phyloP scores from a whole-genome alignment of 1,284 basidiomycete species.

The Heterobasidion parviporum region DNA sequence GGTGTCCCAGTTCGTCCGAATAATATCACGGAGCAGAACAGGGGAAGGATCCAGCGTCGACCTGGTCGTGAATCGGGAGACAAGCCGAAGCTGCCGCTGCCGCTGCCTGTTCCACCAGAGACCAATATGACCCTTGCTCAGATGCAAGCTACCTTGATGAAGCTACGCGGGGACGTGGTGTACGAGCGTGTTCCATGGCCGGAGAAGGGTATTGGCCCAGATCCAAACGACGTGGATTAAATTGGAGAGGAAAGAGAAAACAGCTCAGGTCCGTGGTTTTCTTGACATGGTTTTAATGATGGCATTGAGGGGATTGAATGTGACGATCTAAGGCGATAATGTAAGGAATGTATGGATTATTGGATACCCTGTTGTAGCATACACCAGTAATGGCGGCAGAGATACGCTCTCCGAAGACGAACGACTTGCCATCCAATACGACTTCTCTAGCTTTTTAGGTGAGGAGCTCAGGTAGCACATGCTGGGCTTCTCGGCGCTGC shows the following conservation, averaged over 20 bases:
- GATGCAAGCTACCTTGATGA: background rate
- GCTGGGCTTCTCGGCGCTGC: too few species aligned
- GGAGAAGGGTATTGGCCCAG: background rate
- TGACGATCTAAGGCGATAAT: conserved; percentile 1
- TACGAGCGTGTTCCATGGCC: background rate
- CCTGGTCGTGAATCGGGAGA: background rate
- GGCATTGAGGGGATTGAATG: background rate
- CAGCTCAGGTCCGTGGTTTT: background rate
- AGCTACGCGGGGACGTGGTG: background rate
- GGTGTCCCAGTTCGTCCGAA: background rate
- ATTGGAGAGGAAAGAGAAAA: background rate
- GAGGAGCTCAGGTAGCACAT: too few species aligned
- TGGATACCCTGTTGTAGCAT: conserved; percentile 5
- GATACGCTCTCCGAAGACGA: too few species aligned
- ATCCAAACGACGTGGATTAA: background rate
- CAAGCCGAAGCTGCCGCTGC: background rate
- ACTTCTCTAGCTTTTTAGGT: too few species aligned
- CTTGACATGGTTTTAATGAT: too few species aligned
- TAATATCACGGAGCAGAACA: background rate
- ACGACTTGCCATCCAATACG: too few species aligned
- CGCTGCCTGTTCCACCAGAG: background rate
- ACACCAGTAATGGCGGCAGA: background rate
- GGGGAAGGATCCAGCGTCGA: background rate
- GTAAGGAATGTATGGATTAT: background rate
- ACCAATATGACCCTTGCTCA: background rate